Evolutionary conservation across 441 rosid genomes (phyloP), one percentile per base, ranked within the genome.

Genomic region (Gossypium aridum): DNA sequence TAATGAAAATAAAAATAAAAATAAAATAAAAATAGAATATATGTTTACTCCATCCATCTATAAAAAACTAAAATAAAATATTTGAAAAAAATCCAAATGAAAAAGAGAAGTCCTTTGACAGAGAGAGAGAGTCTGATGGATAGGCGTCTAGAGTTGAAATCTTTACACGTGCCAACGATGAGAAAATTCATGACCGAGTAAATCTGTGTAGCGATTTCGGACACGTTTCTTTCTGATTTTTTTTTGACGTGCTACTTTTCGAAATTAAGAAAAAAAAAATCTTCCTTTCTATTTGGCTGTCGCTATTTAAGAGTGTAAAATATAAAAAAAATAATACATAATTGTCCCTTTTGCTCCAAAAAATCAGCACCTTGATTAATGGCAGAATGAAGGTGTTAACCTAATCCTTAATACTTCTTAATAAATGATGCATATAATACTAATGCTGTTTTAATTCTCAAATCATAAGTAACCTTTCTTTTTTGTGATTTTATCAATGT

Each of bases 111-210:
- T 70, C 45, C 1, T 53, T 54, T 28, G 49, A 71, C 23, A 57
- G 8, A 72, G 26, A 14, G 13, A n/a, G 4, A 71, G 23, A 51
- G 25, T 39, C 70, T 10, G 45, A 70, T 25, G 54, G 74, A 56
- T 22, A 37, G 14, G 22, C 55, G 51, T 20, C 3, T 12, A 37
- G 55, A 20, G 55, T 71, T 56, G 43, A 17, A 51, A 37, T 26
- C 47, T 37, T 9, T 28, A 73, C 77, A 77, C 74, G 68, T 75
- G 76, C 31, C 78, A 43, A 20, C 34, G 10, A 57, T 49, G 53
- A 49, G 19, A 49, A 73, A 56, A 17, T 49, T 47, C 2, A 12
- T 57, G 77, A 71, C 79, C 76, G 61, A 77, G 78, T 74, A 68
- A 74, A 37, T 63, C 26, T 25, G 25, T 49, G 17, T 22, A 28